Conservation (phyloP, 2,329 filamentous ascomycete species). For the Fusarium sp. region DNA sequence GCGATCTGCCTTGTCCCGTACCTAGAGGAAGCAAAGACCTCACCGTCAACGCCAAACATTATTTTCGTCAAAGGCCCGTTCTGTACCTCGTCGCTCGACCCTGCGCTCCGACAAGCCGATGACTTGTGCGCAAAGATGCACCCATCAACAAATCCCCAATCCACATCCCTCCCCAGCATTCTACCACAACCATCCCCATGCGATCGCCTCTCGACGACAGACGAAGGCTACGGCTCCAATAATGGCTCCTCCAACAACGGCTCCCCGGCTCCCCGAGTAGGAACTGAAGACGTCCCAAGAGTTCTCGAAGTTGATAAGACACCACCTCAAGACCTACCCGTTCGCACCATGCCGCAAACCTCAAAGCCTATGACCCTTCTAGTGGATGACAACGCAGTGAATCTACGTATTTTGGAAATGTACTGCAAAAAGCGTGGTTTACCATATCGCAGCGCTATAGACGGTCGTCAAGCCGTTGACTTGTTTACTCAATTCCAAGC, state of each 20-base stretch:
- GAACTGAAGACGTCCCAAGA: background rate
- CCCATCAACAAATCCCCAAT: rapidly evolving
- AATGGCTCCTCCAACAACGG: background rate
- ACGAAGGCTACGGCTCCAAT: slow-evolving; percentile 10
- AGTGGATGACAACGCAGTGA: slow-evolving; percentile 62
- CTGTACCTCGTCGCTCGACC: slow-evolving; percentile 4
- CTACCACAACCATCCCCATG: background rate
- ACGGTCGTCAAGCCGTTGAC: slow-evolving; percentile 59
- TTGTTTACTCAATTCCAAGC: slow-evolving; percentile 41
- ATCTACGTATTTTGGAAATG: slow-evolving; percentile 60
- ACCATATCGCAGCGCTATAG: slow-evolving; percentile 55
- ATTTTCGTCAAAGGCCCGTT: slow-evolving; percentile 33
- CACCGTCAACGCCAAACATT: slow-evolving; percentile 9
- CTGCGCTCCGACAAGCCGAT: slow-evolving; percentile 31
- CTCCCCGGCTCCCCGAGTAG: background rate
- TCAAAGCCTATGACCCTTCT: slow-evolving; percentile 50
- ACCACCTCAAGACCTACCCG: background rate
- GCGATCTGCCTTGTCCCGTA: slow-evolving; percentile 34
- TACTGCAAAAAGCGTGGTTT: slow-evolving; percentile 59
- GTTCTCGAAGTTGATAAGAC: background rate
- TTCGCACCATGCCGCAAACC: background rate
- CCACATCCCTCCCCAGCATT: background rate
- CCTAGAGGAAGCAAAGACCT: background rate
- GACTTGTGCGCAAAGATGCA: background rate
- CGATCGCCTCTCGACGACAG: background rate